Evolutionary conservation across 73 alveolate species (phyloP).

Genomic region (Paramecium caudatum): DNA sequence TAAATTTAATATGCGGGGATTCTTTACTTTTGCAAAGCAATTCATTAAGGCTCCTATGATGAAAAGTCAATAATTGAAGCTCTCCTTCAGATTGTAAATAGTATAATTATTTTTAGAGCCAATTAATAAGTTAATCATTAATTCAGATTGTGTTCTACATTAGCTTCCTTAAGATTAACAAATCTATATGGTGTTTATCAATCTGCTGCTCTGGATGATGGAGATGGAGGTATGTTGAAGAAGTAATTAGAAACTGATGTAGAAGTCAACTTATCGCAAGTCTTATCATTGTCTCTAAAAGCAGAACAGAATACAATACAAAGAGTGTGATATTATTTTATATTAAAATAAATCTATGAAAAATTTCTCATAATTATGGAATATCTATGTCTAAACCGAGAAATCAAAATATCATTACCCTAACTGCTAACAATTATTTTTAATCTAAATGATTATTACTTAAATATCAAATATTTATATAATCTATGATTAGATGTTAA

Average conservation of each 20-base stretch:
- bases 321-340: not conserved
- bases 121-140: not conserved
- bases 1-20: conserved; percentile 58
- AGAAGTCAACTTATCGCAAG: not conserved
- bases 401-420: not conserved
- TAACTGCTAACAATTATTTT: not conserved
- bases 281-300: conserved; percentile 5
- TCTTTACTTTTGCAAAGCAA: conserved; percentile 40
- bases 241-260: not conserved
- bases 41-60: not conserved
- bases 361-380: not conserved
- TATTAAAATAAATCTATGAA: not conserved
- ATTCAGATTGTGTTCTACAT: conserved; percentile 49
- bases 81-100: conserved; percentile 10
- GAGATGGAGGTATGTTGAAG: not conserved
- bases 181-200: conserved; percentile 13
- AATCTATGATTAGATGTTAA: not conserved
- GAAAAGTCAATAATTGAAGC: not conserved
- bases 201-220: conserved; percentile 22
- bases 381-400: not conserved
- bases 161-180: conserved; percentile 12
- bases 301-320: conserved; percentile 49
- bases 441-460: not conserved
- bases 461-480: not conserved
- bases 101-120: conserved; percentile 19